A percentile compares a stretch with the other conserved stretches of the same genome.
phyloP scores from a whole-genome alignment of 2,329 filamentous ascomycete genomes.

The Verticillium tricorpus region DNA sequence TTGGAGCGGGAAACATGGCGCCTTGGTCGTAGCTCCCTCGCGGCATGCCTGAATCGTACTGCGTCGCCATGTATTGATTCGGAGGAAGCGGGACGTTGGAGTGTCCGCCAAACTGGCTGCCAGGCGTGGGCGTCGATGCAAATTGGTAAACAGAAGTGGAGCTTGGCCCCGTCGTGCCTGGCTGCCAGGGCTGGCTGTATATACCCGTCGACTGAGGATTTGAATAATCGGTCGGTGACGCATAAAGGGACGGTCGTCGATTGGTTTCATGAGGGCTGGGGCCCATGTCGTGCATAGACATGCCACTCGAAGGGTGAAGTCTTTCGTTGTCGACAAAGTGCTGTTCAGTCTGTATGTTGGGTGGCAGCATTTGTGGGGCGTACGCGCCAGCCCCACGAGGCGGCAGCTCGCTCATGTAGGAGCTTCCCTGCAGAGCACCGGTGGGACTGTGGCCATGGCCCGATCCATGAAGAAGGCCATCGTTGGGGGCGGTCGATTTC shows the following conservation, averaged over 20 bases:
- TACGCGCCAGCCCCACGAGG: constrained; percentile 35
- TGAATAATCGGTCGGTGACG: constrained; percentile 38
- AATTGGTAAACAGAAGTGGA: constrained; percentile 42
- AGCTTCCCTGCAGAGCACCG: constrained; percentile 23
- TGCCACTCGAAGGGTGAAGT: constrained; percentile 27
- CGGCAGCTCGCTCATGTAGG: constrained; percentile 39
- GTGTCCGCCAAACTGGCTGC: constrained; percentile 25
- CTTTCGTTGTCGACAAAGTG: constrained; percentile 32
- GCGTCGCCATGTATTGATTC: constrained; percentile 26
- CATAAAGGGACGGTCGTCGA: constrained; percentile 41
- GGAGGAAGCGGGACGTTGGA: constrained; percentile 25
- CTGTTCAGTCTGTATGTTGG: constrained; percentile 35
- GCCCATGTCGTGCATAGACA: constrained; percentile 42
- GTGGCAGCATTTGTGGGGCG: constrained; percentile 32
- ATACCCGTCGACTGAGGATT: constrained; percentile 31
- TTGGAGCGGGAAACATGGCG: constrained; percentile 23
- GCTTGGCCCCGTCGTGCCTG: constrained; percentile 34
- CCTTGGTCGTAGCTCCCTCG: constrained; percentile 26
- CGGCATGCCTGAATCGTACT: constrained; percentile 26
- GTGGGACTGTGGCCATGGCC: constrained; percentile 31
- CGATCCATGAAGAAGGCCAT: constrained; percentile 26
- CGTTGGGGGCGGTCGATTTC: constrained; percentile 26
- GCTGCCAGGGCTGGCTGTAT: constrained; percentile 41
- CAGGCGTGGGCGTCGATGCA: constrained; percentile 30
- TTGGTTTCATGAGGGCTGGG: constrained; percentile 38